phyloP scores from a whole-genome alignment of 371 early-diverging fungal species.

The Basidiobolus meristosporus region DNA sequence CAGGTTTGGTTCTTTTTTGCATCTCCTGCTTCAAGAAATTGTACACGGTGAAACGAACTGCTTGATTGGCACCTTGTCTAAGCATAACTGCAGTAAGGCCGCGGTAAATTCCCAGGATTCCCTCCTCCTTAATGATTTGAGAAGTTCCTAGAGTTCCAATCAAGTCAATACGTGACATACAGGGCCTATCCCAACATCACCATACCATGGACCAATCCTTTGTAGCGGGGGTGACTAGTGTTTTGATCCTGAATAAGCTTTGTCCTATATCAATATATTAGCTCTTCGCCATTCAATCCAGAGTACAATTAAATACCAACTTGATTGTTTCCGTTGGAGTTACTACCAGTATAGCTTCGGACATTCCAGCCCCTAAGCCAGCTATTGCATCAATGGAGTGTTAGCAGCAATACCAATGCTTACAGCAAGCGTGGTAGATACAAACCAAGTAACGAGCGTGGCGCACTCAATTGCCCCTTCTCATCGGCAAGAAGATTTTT shows the following conservation, averaged over 20 bases:
- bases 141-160: slow-evolving; percentile 10
- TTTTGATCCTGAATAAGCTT: slow-evolving; percentile 69
- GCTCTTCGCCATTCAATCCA: neutral
- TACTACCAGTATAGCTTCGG: slow-evolving; percentile 68
- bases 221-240: slow-evolving; percentile 38
- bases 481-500: slow-evolving; percentile 45
- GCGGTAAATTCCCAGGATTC: slow-evolving; percentile 70
- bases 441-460: slow-evolving; percentile 32
- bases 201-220: slow-evolving; percentile 61
- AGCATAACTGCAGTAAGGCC: slow-evolving; percentile 80
- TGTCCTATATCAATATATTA: slow-evolving; percentile 28
- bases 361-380: slow-evolving; percentile 78
- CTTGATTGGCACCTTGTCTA: slow-evolving; percentile 82
- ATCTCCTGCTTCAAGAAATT: slow-evolving; percentile 45
- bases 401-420: no score
- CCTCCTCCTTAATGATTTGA: slow-evolving; percentile 47
- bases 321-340: slow-evolving; percentile 88
- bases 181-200: neutral
- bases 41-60: slow-evolving; percentile 74
- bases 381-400: slow-evolving; percentile 14
- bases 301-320: slow-evolving; percentile 12
- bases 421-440: no score
- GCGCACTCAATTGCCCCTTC: slow-evolving; percentile 41
- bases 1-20: slow-evolving; percentile 12
- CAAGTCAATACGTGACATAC: neutral